phyloP scores from a whole-genome alignment of 192 early-diverging fungal species.

The Coemansia sp. region DNA sequence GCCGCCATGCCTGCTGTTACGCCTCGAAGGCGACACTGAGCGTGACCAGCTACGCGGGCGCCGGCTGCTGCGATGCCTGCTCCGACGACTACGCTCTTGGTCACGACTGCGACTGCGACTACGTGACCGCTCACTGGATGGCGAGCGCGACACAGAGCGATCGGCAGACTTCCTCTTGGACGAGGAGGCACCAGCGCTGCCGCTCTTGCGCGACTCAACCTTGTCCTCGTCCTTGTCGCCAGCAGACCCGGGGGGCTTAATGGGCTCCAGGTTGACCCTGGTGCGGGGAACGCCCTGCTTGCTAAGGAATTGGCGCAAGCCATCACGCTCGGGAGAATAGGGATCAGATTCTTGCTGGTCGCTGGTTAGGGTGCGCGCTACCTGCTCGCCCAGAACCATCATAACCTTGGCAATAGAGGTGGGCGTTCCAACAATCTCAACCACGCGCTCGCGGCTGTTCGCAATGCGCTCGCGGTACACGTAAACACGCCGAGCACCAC shows the following conservation, averaged over 20 bases:
- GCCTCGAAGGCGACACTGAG: constrained; percentile 18
- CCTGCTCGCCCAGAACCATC: constrained; percentile 40
- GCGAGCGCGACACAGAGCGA: constrained; percentile 17
- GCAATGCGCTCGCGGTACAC: constrained; percentile 57
- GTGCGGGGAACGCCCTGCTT: constrained; percentile 49
- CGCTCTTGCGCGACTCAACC: constrained; percentile 2
- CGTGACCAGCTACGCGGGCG: constrained; percentile 24
- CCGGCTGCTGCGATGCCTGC: constrained; percentile 15
- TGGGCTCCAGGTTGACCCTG: constrained; percentile 36
- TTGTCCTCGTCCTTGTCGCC: constrained; percentile 11
- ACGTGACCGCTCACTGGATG: constrained; percentile 17
- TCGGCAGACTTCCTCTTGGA: constrained; percentile 13
- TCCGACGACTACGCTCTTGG: background rate
- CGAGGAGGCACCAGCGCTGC: background rate
- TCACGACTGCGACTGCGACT: constrained; percentile 16
- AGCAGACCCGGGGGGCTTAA: constrained; percentile 16
- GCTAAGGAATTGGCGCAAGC: constrained; percentile 46
- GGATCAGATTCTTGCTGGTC: constrained; percentile 48
- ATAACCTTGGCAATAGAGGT: constrained; percentile 34
- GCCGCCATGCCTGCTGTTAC: constrained; percentile 18
- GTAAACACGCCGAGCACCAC: constrained; percentile 47
- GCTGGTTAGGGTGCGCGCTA: constrained; percentile 37
- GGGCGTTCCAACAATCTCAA: constrained; percentile 52
- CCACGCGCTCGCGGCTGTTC: constrained; percentile 51
- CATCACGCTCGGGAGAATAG: constrained; percentile 49